Base-by-base conservation (phyloP, 2,329 filamentous ascomycete species). In the Fusarium nisikadoi region DNA sequence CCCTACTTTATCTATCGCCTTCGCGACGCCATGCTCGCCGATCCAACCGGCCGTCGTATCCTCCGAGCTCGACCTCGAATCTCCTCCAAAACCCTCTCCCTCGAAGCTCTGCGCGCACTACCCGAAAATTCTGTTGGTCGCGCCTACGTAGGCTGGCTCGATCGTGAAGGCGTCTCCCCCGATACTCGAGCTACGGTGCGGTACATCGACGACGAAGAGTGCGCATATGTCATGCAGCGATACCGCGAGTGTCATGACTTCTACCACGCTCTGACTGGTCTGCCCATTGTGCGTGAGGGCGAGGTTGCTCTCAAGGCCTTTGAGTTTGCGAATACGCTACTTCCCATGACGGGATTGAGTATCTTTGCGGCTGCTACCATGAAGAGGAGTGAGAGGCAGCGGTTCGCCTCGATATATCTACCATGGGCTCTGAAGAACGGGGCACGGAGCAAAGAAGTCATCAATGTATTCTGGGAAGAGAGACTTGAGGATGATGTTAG, bases 391-490 rank as follows among this genome's bases (percentile, higher is more conserved):
- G 95, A 98, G 83, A 89, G 95, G 78, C 84, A 86, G 65, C 85
- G 91, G 62, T 96, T 98, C 78, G 92, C 88, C 78, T 82, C 83
- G 9, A 90, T 90, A 2, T 97, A 98, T 81, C 84, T 95, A 57
- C 96, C 96, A 2, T 99, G 96, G 96, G 96, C 96, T 39, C 82
- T 98, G 47, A 85, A 89, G 59, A 98, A 97, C 80, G 96, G 96
- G 19, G 81, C 94, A 72, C 84, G 88, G 61, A 88, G 90, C 52
- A 90, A 92, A 77, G 93, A 97, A 78, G 86, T 98, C 38, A 95
- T 99, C 74, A 98, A 98, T 81, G 91, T 99, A 3, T 99, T 97
- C 80, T 99, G 96, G 96, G 96, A 99, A 83, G 94, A 98, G 85
- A 89, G 95, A 83, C 83, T 99, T 74, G 92, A 95, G 83, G 93